Percentiles rank a stretch among this genome's conserved stretches.
These are phyloP conservation scores for Tetracentron sinense DNA, from an alignment of 164 flowering plant genomes.

Conservation along the genomic window DNA sequence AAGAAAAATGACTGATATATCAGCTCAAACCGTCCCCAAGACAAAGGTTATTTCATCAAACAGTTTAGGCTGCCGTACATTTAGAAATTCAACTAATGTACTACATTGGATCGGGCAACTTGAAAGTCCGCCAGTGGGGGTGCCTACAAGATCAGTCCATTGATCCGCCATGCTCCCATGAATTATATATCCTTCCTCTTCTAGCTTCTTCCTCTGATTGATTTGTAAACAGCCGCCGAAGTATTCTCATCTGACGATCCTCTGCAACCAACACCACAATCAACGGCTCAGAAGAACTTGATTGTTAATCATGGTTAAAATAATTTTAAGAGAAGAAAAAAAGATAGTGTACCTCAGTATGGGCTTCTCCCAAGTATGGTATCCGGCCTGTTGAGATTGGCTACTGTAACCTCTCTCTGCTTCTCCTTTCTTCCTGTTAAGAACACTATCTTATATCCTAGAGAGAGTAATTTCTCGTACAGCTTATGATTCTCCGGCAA, in stretches of 20 bases:
- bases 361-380: slow-evolving; percentile 36
- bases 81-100: slow-evolving; percentile 23
- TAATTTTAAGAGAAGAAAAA: neutral
- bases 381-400: slow-evolving; percentile 36
- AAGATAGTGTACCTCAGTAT: slow-evolving; percentile 35
- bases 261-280: slow-evolving; percentile 17
- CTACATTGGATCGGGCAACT: slow-evolving; percentile 35
- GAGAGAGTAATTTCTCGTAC: slow-evolving; percentile 27
- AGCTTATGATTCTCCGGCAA: slow-evolving; percentile 30
- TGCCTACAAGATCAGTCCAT: slow-evolving; percentile 42
- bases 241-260: neutral
- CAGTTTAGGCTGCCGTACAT: too few relatives aligned
- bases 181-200: slow-evolving; percentile 31
- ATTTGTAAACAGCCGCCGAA: slow-evolving; percentile 33
- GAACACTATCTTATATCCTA: slow-evolving; percentile 35
- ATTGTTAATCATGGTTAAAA: neutral
- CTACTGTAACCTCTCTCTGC: slow-evolving; percentile 9
- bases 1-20: too few relatives aligned
- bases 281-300: neutral
- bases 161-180: slow-evolving; percentile 46
- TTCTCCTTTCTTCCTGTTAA: slow-evolving; percentile 29
- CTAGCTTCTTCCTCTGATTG: slow-evolving; percentile 32
- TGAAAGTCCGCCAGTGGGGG: slow-evolving; percentile 28
- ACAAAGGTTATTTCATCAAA: too few relatives aligned
- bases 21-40: too few relatives aligned